Evolutionary conservation across 116 monocot species (phyloP).

Genomic region (Papilionanthe hybrid): DNA sequence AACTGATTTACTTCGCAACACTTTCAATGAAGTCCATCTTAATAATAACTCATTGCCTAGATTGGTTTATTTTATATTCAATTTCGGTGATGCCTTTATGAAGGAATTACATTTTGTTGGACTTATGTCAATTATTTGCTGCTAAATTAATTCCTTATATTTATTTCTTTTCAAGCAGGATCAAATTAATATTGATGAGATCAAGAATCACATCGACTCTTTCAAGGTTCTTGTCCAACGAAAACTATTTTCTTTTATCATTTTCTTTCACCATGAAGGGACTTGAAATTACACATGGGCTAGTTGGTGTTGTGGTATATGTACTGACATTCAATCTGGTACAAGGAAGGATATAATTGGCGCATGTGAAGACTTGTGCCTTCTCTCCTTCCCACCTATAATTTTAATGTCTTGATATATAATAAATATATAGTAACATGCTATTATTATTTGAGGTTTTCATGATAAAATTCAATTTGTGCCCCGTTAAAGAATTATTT

Average conservation of each 20-base stretch:
- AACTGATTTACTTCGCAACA: neutral
- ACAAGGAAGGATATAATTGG: neutral
- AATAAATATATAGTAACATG: no score
- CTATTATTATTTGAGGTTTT: no score
- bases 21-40: neutral
- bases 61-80: neutral
- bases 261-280: neutral
- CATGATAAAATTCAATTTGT: no score
- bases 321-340: neutral
- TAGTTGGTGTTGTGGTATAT: neutral
- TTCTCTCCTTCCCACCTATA: no score
- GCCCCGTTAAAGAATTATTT: no score
- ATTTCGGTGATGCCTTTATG: neutral
- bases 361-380: no score
- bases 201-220: slow-evolving; percentile 67
- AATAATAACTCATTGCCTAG: neutral
- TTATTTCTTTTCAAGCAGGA: slow-evolving; percentile 48
- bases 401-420: no score
- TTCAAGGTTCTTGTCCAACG: slow-evolving; percentile 62
- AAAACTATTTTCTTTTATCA: neutral
- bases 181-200: slow-evolving; percentile 84
- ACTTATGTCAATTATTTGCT: neutral
- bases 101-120: neutral
- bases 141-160: slow-evolving; percentile 1
- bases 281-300: neutral